phyloP scores from a whole-genome alignment of 768 basidiomycete species.

The Boletus patriciae region DNA sequence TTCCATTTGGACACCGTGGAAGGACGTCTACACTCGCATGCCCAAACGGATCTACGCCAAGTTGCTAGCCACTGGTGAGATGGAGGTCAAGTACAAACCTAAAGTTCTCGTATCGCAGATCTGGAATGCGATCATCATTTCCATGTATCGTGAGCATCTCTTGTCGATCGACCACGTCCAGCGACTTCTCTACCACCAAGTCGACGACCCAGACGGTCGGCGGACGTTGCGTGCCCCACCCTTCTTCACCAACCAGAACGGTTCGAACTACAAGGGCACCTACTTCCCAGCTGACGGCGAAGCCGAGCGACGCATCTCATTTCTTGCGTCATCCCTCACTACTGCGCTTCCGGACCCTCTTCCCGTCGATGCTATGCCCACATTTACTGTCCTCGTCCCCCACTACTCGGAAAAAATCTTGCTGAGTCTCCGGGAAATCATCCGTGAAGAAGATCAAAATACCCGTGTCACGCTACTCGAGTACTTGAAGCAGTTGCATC shows the following conservation, averaged over 20 bases:
- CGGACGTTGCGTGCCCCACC: constrained; percentile 93
- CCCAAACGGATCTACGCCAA: constrained; percentile 99
- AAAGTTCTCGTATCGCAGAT: constrained; percentile 99
- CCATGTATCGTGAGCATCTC: constrained; percentile 99
- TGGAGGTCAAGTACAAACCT: constrained; percentile 99
- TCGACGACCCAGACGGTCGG: constrained; percentile 84
- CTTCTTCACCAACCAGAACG: constrained; percentile 94
- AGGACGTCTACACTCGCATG: constrained; percentile 92
- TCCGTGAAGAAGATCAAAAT: constrained; percentile 94
- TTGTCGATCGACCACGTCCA: constrained; percentile 98
- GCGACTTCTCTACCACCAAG: constrained; percentile 94
- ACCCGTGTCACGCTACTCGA: constrained; percentile 97
- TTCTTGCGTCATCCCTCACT: constrained; percentile 97
- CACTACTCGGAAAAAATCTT: constrained; percentile 99
- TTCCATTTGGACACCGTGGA: constrained; percentile 99
- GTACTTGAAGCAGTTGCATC: constrained; percentile 97
- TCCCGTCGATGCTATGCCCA: constrained; percentile 98
- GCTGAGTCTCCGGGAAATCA: constrained; percentile 95
- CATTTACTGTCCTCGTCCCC: constrained; percentile 98
- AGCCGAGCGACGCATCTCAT: constrained; percentile 96
- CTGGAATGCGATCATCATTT: constrained; percentile 99
- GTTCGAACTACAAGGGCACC: constrained; percentile 64
- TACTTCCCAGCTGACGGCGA: constrained; percentile 96
- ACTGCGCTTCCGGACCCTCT: constrained; percentile 94
- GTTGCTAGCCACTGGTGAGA: constrained; percentile 90